phyloP scores from a whole-genome alignment of 257 asterid genomes.

The Nicotiana undulata region DNA sequence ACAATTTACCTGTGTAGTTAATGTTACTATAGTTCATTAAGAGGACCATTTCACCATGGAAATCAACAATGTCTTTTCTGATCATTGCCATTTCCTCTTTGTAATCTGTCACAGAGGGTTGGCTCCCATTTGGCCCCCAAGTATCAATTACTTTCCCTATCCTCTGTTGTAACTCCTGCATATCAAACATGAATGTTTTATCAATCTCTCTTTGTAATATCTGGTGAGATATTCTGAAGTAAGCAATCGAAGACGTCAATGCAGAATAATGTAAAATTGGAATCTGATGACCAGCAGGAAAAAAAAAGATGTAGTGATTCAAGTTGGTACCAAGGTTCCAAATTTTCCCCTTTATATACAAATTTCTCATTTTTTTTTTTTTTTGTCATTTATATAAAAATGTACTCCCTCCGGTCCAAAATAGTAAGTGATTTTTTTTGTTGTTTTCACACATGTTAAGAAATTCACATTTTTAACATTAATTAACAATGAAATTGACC shows the following conservation, averaged over 20 bases:
- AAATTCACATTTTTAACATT: no score
- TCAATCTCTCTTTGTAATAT: neutral
- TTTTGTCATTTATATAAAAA: neutral
- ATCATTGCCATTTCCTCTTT: constrained; percentile 52
- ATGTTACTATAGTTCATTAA: constrained; percentile 70
- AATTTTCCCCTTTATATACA: neutral
- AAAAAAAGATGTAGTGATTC: neutral
- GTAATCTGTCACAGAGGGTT: constrained; percentile 38
- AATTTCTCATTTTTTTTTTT: neutral
- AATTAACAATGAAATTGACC: no score
- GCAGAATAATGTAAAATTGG: no score
- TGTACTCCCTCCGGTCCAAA: no score
- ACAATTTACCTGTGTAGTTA: constrained; percentile 33
- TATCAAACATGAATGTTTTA: neutral
- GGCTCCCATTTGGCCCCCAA: constrained; percentile 36
- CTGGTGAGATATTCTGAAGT: no score
- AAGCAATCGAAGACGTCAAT: no score
- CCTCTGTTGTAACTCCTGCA: constrained; percentile 76
- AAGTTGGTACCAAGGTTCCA: neutral
- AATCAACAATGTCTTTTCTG: constrained; percentile 77
- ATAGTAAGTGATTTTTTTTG: no score
- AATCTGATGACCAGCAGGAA: no score
- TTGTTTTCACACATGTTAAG: no score
- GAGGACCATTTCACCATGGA: constrained; percentile 97
- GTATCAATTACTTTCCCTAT: constrained; percentile 49